These are phyloP conservation scores for Suillus decipiens DNA, from an alignment of 768 basidiomycete species.

Conservation along the genomic window DNA sequence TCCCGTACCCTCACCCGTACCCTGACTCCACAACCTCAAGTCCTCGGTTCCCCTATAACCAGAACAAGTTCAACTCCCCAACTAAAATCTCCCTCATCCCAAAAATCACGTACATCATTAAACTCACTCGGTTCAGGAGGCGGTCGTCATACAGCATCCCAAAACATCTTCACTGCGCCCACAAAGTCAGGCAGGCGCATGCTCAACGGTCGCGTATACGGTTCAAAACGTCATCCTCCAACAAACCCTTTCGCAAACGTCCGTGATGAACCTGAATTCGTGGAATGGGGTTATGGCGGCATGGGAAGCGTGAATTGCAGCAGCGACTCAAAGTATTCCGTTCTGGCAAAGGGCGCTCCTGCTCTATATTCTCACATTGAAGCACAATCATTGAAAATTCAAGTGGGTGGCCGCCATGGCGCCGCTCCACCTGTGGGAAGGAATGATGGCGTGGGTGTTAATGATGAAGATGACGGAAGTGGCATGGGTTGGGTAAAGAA, in stretches of 20 bases:
- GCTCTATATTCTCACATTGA: background rate
- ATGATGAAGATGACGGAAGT: conserved; percentile 77
- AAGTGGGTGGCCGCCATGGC: conserved; percentile 24
- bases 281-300: conserved; percentile 91
- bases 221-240: conserved; percentile 43
- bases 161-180: conserved; percentile 12
- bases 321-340: conserved; percentile 19
- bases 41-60: background rate
- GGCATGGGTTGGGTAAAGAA: conserved; percentile 83
- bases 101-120: conserved; percentile 27
- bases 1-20: conserved; percentile 29
- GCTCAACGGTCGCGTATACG: conserved; percentile 88
- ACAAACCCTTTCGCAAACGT: conserved; percentile 66
- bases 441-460: conserved; percentile 22
- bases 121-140: conserved; percentile 27
- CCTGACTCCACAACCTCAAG: background rate
- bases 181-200: conserved; percentile 51
- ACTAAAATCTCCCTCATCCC: background rate
- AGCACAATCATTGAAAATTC: conserved; percentile 17
- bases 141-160: conserved; percentile 26
- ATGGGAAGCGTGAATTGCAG: conserved; percentile 60
- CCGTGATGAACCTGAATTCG: conserved; percentile 74
- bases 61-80: background rate
- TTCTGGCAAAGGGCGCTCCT: background rate
- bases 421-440: conserved; percentile 32